Base-by-base conservation (phyloP, 441 rosid species). In the Rhodomyrtus psidioides region DNA sequence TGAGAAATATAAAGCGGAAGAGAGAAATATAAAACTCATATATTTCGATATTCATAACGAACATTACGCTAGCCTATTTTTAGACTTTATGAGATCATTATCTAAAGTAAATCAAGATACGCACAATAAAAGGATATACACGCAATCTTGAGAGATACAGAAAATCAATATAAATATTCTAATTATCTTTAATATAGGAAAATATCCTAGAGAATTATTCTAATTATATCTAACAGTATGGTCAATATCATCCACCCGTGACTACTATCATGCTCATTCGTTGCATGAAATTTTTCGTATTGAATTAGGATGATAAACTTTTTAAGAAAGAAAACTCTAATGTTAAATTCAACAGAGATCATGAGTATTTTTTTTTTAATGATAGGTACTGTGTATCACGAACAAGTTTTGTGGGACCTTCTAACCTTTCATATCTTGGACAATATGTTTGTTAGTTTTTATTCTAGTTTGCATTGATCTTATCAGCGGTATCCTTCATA, bases 301-400 rank as follows among this genome's bases (percentile, higher is more conserved):
- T 59, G 15, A 27, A 6, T 3, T 59, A 7, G 14, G 39, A 30
- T 62, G 5, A 39, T 28, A n/a, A n/a, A 62, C 34, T 3, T 62
- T 30, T 2, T 62, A 62, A 30, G 8, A 10, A 30, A 62, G 34
- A 30, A 30, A 30, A 55, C 2, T 16, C 34, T 14, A 17, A 62
- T 23, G 1, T 62, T 62, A 62, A 4, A 2, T 0, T 62, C 2
- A 62, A 28, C 3, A 2, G 12, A 30, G 5, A 30, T 30, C 0
- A 0, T 34, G 28, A 4, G 30, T 27, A 13, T 3, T 30, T 28
- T 60, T n/a, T n/a, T n/a, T n/a, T n/a, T n/a, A 1, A 62, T 51
- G 44, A 62, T 30, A 62, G 44, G 7, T 30, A 62, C 19, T n/a
- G n/a, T 4, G 13, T 17, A 5, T 30, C 13, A 1, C 1, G 14